These are phyloP conservation scores for Saturnispora besseyi DNA, from an alignment of 805 yeast species.

Conservation along the genomic window DNA sequence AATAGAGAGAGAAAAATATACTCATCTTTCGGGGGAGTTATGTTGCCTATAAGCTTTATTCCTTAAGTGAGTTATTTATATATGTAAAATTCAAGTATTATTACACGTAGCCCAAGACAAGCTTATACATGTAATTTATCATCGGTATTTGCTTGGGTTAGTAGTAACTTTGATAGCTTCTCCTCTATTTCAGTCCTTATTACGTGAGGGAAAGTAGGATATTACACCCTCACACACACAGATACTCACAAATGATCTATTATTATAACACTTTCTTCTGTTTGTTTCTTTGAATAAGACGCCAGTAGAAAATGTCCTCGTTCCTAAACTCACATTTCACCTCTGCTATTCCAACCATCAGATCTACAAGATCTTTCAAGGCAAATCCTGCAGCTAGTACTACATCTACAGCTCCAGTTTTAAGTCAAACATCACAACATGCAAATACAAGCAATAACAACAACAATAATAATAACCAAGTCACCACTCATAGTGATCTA, in stretches of 20 bases:
- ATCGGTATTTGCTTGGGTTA: neutral
- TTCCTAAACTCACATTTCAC: slow-evolving; percentile 25
- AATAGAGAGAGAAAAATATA: too few species aligned
- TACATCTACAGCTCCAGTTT: slow-evolving; percentile 16
- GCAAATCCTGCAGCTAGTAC: slow-evolving; percentile 23
- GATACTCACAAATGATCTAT: neutral
- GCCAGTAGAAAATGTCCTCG: slow-evolving; percentile 13
- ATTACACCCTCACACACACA: neutral
- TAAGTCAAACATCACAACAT: slow-evolving; percentile 9
- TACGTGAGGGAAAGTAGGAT: too few species aligned
- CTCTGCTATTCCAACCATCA: slow-evolving; percentile 28
- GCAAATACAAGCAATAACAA: slow-evolving; percentile 9
- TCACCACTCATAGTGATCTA: slow-evolving; percentile 53
- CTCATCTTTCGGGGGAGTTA: too few species aligned
- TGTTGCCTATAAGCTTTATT: too few species aligned
- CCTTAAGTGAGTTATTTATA: too few species aligned
- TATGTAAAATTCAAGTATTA: too few species aligned
- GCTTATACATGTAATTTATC: neutral
- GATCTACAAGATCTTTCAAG: slow-evolving; percentile 28
- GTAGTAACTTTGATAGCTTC: too few species aligned
- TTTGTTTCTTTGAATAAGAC: neutral
- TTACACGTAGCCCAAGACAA: too few species aligned
- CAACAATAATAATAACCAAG: slow-evolving; percentile 10
- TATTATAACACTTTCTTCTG: neutral
- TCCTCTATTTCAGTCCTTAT: too few species aligned